Conservation (phyloP, 1,139 yeast genomes). For the Candida gigantensis region DNA sequence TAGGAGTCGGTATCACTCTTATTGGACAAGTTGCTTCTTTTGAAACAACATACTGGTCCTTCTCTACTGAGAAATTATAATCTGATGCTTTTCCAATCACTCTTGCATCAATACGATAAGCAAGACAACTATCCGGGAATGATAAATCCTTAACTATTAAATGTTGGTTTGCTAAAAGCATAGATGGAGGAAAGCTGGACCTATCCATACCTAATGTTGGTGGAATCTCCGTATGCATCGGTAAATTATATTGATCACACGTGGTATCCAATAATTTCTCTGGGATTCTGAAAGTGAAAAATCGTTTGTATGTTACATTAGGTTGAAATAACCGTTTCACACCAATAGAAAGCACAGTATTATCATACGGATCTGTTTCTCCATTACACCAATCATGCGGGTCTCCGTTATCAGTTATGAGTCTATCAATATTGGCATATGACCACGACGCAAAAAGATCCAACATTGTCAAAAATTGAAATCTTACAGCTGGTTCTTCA, state of each 20-base stretch:
- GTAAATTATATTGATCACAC: constrained; percentile 39
- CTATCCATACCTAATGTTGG: constrained; percentile 40
- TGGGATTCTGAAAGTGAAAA: constrained; percentile 44
- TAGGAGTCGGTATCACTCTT: constrained; percentile 37
- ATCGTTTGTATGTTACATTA: constrained; percentile 41
- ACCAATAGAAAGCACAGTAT: constrained; percentile 38
- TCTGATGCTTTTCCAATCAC: constrained; percentile 46
- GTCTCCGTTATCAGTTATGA: constrained; percentile 47
- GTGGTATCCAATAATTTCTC: constrained; percentile 44
- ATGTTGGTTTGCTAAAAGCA: constrained; percentile 23
- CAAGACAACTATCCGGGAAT: constrained; percentile 39
- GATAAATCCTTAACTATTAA: constrained; percentile 32
- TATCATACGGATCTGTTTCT: constrained; percentile 47
- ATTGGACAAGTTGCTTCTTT: constrained; percentile 36
- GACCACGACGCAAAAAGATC: constrained; percentile 52
- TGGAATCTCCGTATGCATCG: constrained; percentile 39
- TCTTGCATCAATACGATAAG: constrained; percentile 44
- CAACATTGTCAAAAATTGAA: constrained; percentile 44
- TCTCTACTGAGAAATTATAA: constrained; percentile 21
- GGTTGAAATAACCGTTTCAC: constrained; percentile 43
- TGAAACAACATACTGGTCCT: constrained; percentile 42
- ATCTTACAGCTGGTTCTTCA: constrained; percentile 30
- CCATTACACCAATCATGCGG: constrained; percentile 55
- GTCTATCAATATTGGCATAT: constrained; percentile 46
- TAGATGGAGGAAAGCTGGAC: constrained; percentile 23